Base-by-base conservation (phyloP, 1,284 basidiomycete genomes). In the Ceratobasidium sp. region DNA sequence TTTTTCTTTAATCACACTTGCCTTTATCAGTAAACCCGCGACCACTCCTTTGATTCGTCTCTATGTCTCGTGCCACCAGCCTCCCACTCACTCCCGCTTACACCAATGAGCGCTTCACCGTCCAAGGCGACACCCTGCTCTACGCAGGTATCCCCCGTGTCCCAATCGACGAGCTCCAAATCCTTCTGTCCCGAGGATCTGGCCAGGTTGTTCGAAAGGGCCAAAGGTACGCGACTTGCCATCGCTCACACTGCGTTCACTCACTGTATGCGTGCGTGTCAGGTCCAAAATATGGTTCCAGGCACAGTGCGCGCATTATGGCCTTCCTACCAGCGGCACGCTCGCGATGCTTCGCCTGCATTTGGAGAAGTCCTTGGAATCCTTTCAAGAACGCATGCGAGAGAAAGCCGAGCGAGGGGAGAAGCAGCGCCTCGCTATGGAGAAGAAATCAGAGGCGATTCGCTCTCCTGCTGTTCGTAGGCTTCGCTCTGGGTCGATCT, bases 221-320 rank as follows among this genome's bases (percentile, higher is more conserved):
- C 21, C 49, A 53, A 23, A 66, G 23, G 62, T 53, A 51, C n/a
- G 25, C 28, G 51, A 54, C 23, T 25, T 12, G n/a, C 48, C n/a
- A 33, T 30, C 42, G 7, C 25, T 30, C 18, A 33, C 25, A 51
- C n/a, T 18, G 11, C 28, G 42, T 21, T 12, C 9, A 33, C 61
- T 63, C 25, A 63, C 25, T 51, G 38, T 63, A 63, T 49, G 61
- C 61, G 61, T 18, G 14, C 14, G 3, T 48, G 3, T n/a, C 14
- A 63, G 61, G 28, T 30, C 21, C 7, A 48, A 49, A 49, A n/a
- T 44, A 51, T 63, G 61, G 61, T 63, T 63, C 46, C 61, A 40
- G 28, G 61, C 61, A 8, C 61, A 63, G 36, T 63, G 61, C 33
- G 61, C 61, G 28, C 61, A 63, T 21, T 63, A 63, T 63, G 61